A percentile compares a stretch with the other conserved stretches of the same genome.
These are phyloP conservation scores for Aquilaria agallochum DNA, from an alignment of 441 rosid species.

Conservation along the genomic window DNA sequence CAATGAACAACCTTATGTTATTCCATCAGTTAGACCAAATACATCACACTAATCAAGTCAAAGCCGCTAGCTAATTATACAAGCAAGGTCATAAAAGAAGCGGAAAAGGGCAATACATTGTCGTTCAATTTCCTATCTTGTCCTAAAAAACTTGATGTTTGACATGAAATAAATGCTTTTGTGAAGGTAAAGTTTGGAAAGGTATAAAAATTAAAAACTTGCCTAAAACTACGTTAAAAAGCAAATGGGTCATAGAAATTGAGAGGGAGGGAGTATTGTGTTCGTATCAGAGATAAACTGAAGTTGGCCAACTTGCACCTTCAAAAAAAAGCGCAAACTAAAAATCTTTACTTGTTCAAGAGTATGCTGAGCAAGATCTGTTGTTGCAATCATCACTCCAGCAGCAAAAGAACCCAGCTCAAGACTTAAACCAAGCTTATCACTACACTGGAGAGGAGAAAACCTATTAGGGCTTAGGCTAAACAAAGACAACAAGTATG, in stretches of 20 bases:
- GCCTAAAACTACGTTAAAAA: background rate
- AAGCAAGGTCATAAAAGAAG: background rate
- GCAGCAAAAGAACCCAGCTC: conserved; percentile 99
- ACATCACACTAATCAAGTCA: too few species aligned
- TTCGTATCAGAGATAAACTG: conserved; percentile 92
- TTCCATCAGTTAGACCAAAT: too few species aligned
- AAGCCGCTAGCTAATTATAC: background rate
- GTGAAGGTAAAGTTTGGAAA: too few species aligned
- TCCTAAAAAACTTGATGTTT: too few species aligned
- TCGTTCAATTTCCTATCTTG: too few species aligned
- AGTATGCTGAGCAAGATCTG: conserved; percentile 92
- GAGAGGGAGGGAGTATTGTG: too few species aligned
- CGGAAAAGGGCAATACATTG: background rate
- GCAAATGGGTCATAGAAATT: background rate
- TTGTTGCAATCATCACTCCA: conserved; percentile 97
- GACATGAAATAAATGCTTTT: too few species aligned
- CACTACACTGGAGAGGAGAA: conserved; percentile 73
- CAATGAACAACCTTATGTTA: too few species aligned
- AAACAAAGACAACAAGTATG: too few species aligned
- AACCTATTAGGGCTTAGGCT: too few species aligned
- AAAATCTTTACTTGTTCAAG: conserved; percentile 82
- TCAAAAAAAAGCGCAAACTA: conserved; percentile 12
- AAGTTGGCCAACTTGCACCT: conserved; percentile 79
- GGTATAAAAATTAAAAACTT: too few species aligned
- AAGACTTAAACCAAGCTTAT: conserved; percentile 93